phyloP scores from a whole-genome alignment of 2,329 filamentous ascomycete species.

The Chrysoporthe deuterocubensis region DNA sequence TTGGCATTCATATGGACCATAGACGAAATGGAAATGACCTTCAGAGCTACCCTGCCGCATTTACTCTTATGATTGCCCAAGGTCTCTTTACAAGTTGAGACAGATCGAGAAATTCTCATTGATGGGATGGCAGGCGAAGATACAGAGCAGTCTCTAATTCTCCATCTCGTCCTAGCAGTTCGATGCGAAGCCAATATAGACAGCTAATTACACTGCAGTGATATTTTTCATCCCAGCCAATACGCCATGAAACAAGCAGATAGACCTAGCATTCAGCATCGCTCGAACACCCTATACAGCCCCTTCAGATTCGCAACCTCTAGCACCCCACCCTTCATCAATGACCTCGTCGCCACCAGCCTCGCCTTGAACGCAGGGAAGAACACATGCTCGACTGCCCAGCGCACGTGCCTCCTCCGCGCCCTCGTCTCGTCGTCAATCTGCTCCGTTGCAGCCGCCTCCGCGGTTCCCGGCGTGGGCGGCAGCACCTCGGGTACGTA shows the following conservation, averaged over 20 bases:
- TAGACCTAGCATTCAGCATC: constrained; percentile 63
- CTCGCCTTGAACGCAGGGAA: constrained; percentile 88
- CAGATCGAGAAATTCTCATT: not conserved
- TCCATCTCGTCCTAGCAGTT: not conserved
- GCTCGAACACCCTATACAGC: constrained; percentile 91
- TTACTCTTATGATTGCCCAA: not conserved
- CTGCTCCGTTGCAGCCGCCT: constrained; percentile 39
- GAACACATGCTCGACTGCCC: constrained; percentile 80
- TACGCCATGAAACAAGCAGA: not conserved
- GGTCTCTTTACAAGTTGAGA: not conserved
- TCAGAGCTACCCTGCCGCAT: constrained; percentile 9
- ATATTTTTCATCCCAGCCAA: not conserved
- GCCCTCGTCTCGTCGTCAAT: constrained; percentile 57
- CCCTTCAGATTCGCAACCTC: constrained; percentile 93
- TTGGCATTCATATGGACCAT: constrained; percentile 23
- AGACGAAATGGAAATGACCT: constrained; percentile 30
- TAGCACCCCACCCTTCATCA: constrained; percentile 75
- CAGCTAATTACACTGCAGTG: not conserved
- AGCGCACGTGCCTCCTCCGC: constrained; percentile 71
- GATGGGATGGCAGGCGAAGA: not conserved
- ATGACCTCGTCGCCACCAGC: constrained; percentile 76
- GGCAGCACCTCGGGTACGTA: constrained; percentile 89
- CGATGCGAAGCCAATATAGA: not conserved
- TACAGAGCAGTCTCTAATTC: not conserved
- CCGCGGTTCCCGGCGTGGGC: constrained; percentile 41